These are phyloP conservation scores for Hyaloscypha bicolor DNA, from an alignment of 495 filamentous ascomycete genomes.

Conservation along the genomic window DNA sequence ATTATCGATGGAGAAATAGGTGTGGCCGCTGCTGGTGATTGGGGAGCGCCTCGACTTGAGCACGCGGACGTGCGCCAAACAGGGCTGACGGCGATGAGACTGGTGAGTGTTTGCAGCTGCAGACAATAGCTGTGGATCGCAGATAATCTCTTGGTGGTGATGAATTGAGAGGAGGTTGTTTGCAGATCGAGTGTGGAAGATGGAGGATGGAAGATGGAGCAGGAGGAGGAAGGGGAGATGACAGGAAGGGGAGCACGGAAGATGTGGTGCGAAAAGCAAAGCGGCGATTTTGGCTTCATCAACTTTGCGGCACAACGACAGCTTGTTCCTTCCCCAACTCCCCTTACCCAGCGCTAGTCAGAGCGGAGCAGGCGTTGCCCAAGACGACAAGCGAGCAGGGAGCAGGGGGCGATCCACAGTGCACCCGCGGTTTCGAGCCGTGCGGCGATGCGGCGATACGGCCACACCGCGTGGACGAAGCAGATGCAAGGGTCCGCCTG, in stretches of 20 bases:
- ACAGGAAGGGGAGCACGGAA: not conserved
- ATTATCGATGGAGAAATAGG: not conserved
- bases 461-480: not conserved
- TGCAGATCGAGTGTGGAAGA: not conserved
- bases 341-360: conserved; percentile 4
- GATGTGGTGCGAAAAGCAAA: not conserved
- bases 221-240: not conserved
- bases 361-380: not conserved
- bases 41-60: not conserved
- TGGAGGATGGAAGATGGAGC: not conserved
- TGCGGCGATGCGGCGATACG: not conserved
- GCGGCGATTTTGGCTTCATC: not conserved
- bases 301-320: not conserved
- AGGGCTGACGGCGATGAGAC: not conserved
- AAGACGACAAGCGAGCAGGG: not conserved
- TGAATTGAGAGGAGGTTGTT: not conserved
- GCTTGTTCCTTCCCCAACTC: not conserved
- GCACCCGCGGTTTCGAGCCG: not conserved
- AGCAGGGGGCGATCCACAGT: not conserved
- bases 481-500: not conserved
- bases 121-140: not conserved
- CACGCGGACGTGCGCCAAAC: not conserved
- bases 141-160: not conserved
- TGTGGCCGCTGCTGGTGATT: not conserved
- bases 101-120: not conserved